Conservation (phyloP, 306 rosid species). For the Vigna trinervia region DNA sequence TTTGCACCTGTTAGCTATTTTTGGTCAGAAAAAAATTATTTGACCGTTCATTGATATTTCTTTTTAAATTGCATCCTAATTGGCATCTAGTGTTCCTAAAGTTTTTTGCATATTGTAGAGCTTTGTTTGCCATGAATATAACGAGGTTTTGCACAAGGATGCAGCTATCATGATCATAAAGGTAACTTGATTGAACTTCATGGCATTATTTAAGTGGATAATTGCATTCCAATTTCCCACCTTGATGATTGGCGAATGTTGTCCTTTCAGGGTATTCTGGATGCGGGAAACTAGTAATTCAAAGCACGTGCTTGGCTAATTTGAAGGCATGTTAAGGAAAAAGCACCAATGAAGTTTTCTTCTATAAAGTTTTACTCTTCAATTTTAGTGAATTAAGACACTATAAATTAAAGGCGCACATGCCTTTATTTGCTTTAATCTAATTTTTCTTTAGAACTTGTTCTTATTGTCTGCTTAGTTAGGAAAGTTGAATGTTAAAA, state of each 20-base stretch:
- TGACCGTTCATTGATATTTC: background rate
- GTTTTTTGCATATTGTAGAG: slow-evolving; percentile 58
- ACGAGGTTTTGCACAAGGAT: slow-evolving; percentile 85
- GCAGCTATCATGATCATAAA: slow-evolving; percentile 82
- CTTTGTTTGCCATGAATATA: slow-evolving; percentile 79
- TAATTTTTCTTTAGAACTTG: background rate
- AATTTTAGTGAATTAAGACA: background rate
- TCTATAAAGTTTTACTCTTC: background rate
- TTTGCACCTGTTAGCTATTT: slow-evolving; percentile 14
- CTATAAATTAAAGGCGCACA: background rate
- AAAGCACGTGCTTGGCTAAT: slow-evolving; percentile 15
- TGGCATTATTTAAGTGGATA: slow-evolving; percentile 33
- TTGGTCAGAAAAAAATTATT: background rate
- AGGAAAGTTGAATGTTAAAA: background rate
- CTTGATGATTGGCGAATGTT: slow-evolving; percentile 42
- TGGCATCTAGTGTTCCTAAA: slow-evolving; percentile 1
- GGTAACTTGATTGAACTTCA: slow-evolving; percentile 54
- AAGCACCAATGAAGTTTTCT: background rate
- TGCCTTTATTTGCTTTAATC: background rate
- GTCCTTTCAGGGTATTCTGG: slow-evolving; percentile 76
- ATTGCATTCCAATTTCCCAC: slow-evolving; percentile 30
- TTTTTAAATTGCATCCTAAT: background rate
- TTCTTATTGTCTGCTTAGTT: background rate
- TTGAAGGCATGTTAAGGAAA: slow-evolving; percentile 22
- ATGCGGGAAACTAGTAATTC: slow-evolving; percentile 54